Conservation (phyloP, 192 early-diverging fungal genomes). For the Coemansia sp. region DNA sequence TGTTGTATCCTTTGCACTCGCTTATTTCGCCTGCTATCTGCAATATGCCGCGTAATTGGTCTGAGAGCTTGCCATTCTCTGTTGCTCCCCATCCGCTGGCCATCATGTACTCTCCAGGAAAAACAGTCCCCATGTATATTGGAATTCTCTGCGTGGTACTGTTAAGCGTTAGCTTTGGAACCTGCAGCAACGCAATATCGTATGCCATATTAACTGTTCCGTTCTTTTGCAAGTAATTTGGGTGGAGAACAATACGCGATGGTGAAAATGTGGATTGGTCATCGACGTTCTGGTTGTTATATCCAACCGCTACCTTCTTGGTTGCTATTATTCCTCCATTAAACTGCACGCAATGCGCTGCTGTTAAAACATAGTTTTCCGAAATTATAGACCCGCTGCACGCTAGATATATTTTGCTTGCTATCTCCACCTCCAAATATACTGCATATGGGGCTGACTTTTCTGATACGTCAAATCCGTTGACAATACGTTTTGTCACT, state of each 20-base stretch:
- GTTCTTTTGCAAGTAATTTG: constrained; percentile 10
- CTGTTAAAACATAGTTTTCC: constrained; percentile 25
- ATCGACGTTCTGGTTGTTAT: constrained; percentile 18
- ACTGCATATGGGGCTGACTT: constrained; percentile 19
- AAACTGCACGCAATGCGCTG: constrained; percentile 35
- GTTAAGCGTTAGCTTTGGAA: constrained; percentile 13
- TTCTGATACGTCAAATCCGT: constrained; percentile 29
- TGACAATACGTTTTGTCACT: constrained; percentile 20
- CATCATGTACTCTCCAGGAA: constrained; percentile 17
- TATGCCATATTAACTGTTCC: neutral
- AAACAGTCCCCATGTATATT: constrained; percentile 21
- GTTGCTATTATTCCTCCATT: neutral
- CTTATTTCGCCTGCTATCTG: constrained; percentile 16
- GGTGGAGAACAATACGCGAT: constrained; percentile 16
- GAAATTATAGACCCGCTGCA: constrained; percentile 46
- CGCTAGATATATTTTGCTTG: neutral
- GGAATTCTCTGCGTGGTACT: constrained; percentile 10
- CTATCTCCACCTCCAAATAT: neutral
- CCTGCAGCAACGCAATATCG: constrained; percentile 35
- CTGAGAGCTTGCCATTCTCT: constrained; percentile 14
- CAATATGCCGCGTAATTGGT: constrained; percentile 26
- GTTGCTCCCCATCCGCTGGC: constrained; percentile 50
- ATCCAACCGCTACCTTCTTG: constrained; percentile 20
- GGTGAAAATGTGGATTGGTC: neutral
- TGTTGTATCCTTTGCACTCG: neutral